A percentile compares a stretch with the other conserved stretches of the same genome.
Evolutionary conservation across 2,329 filamentous ascomycete genomes (phyloP).

Genomic region (Lomentospora prolificans): DNA sequence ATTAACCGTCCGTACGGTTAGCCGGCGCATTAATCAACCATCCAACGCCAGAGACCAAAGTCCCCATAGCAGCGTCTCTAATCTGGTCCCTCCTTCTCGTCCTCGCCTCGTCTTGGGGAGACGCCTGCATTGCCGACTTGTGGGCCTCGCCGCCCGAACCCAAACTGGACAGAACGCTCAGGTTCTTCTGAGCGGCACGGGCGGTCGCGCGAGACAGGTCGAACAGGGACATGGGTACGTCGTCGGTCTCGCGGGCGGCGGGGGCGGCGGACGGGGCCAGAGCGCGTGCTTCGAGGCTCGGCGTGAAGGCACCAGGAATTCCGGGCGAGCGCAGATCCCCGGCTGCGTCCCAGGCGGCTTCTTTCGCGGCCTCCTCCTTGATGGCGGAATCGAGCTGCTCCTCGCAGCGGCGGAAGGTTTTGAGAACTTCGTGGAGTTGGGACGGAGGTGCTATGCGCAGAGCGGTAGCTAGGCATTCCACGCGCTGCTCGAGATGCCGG

Average conservation of each 20-base stretch:
- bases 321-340: constrained; percentile 47
- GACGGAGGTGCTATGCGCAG: constrained; percentile 61
- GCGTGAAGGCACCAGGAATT: constrained; percentile 43
- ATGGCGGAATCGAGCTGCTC: constrained; percentile 62
- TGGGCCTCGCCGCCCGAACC: constrained; percentile 22
- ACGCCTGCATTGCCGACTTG: constrained; percentile 15
- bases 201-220: constrained; percentile 54
- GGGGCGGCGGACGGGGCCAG: constrained; percentile 18
- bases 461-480: constrained; percentile 68
- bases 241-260: constrained; percentile 26
- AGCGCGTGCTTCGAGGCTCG: not conserved
- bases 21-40: constrained; percentile 42
- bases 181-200: constrained; percentile 46
- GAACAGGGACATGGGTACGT: constrained; percentile 55
- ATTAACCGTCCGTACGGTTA: not conserved
- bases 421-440: constrained; percentile 65
- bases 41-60: constrained; percentile 55
- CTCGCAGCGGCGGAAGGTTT: constrained; percentile 66
- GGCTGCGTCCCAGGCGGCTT: constrained; percentile 60
- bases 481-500: constrained; percentile 67
- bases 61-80: constrained; percentile 56
- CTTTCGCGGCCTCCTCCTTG: constrained; percentile 55
- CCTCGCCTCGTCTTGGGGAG: constrained; percentile 17
- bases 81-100: constrained; percentile 61
- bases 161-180: constrained; percentile 44